These are phyloP conservation scores for Gonium pectorale DNA, from an alignment of 139 green algal species.

Conservation along the genomic window DNA sequence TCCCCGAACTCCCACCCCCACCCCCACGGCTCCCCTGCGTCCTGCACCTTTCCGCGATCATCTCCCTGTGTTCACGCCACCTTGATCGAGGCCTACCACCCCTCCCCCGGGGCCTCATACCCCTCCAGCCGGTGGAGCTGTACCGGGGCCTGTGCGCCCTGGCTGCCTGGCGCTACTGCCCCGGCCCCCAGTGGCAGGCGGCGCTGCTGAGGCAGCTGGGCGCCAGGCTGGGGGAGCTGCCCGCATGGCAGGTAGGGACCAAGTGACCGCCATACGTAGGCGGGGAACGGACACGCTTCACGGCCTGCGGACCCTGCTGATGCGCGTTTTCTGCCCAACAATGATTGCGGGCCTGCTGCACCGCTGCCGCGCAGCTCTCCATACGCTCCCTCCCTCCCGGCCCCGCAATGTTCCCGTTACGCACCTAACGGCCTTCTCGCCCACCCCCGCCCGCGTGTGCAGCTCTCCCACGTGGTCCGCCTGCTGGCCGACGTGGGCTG, in stretches of 20 bases:
- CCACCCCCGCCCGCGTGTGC: background rate
- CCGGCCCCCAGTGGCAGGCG: background rate
- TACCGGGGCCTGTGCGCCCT: constrained; percentile 1
- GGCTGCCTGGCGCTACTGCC: background rate
- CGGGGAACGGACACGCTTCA: no score
- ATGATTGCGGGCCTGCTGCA: no score
- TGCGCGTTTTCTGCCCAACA: no score
- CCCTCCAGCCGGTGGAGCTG: constrained; percentile 24
- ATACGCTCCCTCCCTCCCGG: background rate
- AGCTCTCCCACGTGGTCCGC: constrained; percentile 1
- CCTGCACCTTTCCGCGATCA: no score
- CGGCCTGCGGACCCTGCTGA: no score
- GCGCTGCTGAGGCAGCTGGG: constrained; percentile 21
- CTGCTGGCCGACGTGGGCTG: background rate
- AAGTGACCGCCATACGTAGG: background rate
- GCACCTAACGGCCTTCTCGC: background rate
- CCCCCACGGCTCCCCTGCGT: no score
- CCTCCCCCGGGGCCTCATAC: background rate
- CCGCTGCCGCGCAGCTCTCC: no score
- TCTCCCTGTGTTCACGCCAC: no score
- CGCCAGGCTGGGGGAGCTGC: background rate
- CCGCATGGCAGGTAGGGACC: background rate
- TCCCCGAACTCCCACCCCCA: no score
- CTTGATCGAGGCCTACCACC: no score
- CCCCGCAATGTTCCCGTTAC: background rate